Evolutionary conservation across 2,329 filamentous ascomycete genomes (phyloP), one percentile per base, ranked within the genome.

Genomic region (Venturia aucupariae): DNA sequence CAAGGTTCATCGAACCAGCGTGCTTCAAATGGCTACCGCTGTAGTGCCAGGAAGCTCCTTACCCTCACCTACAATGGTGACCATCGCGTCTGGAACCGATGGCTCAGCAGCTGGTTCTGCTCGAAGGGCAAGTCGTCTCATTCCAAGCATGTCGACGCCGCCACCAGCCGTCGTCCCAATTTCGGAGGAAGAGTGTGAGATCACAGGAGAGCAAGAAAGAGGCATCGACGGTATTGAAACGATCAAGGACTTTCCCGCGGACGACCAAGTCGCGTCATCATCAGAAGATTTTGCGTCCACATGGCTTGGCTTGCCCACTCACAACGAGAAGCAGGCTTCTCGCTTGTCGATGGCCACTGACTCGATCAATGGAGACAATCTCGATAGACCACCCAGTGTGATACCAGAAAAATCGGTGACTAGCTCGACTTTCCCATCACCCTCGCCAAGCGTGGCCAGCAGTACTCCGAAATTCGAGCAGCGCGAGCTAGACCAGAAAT

Each of bases 1-100:
- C 27, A 57, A 57, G 51, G 30, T 35, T 19, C 51, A 57, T n/a
- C 15, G 51, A 19, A 30, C 51, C 15, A 57, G 51, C 10, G 51
- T 57, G 19, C n/a, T 57, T n/a, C 51, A 57, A 35, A 35, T 57
- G 51, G 51, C 51, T n/a, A 57, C 51, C 30, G 51, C 51, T 32
- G 51, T 57, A 19, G 51, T 57, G 17, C 51, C 30, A 32, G 30
- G 51, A 35, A 57, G 51, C 17, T 30, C 51, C 27, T 57, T 57
- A 10, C 51, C 51, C 35, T 57, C 51, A 19, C 51, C 51, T 6
- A 57, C 30, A 17, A 57, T 57, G n/a, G 30, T 57, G 11, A 57
- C 51, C 51, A 57, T 57, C 51, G 51, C 51, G 30, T 57, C 51
- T n/a, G 51, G 51, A 35, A 32, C 17, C 30, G 51, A 57, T n/a